A percentile compares a stretch with the other conserved stretches of the same genome.
Evolutionary conservation across 2,329 filamentous ascomycete species (phyloP).

Genomic region (Paracorniculantispora psalliotae): DNA sequence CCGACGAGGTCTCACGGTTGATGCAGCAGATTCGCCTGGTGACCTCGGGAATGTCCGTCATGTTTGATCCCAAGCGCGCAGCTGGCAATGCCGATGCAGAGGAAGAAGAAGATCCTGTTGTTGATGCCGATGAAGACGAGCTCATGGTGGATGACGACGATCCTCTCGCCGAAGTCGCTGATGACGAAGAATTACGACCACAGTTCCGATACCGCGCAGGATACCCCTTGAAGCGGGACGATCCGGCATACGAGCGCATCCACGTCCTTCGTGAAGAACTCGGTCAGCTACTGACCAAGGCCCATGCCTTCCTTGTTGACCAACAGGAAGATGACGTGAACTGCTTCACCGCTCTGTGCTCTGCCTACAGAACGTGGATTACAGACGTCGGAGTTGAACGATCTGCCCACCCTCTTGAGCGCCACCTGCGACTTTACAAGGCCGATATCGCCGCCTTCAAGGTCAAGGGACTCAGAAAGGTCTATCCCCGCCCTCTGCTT

Average conservation of each 20-base stretch:
- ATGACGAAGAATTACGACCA: constrained; percentile 77
- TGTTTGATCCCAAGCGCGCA: constrained; percentile 77
- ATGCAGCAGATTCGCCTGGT: constrained; percentile 84
- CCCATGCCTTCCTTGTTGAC: constrained; percentile 75
- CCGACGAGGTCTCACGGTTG: constrained; percentile 88
- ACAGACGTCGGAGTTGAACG: constrained; percentile 95
- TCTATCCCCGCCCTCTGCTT: constrained; percentile 87
- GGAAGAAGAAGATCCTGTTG: constrained; percentile 45
- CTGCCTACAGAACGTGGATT: constrained; percentile 92
- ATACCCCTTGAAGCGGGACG: constrained; percentile 60
- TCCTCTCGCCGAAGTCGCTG: constrained; percentile 58
- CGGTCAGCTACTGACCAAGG: constrained; percentile 73
- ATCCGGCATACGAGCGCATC: constrained; percentile 64
- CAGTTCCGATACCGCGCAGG: constrained; percentile 87
- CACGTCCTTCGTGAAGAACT: constrained; percentile 77
- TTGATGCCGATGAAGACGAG: constrained; percentile 48
- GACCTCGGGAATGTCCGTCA: constrained; percentile 79
- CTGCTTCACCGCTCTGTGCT: constrained; percentile 90
- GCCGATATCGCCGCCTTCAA: constrained; percentile 91
- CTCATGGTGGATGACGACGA: constrained; percentile 44
- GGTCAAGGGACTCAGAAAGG: constrained; percentile 84
- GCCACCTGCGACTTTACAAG: constrained; percentile 76
- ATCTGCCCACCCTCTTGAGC: constrained; percentile 87
- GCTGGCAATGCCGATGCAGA: constrained; percentile 46
- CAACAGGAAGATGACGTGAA: constrained; percentile 93